These are phyloP conservation scores for Beta corolliflora DNA, from an alignment of 179 eudicot genomes.

Conservation along the genomic window DNA sequence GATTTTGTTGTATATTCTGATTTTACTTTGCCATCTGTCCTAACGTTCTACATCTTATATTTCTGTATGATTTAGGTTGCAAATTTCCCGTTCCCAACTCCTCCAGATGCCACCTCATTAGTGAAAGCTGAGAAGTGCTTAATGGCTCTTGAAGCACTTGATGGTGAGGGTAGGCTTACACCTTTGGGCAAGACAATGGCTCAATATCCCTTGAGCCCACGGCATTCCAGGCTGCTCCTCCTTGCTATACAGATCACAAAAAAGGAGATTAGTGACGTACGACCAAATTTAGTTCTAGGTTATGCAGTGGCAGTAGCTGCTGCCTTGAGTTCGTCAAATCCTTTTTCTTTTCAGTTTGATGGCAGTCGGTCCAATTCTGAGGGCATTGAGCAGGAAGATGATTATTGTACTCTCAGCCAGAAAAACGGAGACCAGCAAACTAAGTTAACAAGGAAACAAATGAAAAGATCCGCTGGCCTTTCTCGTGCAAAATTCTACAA, in stretches of 20 bases:
- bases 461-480: conserved; percentile 54
- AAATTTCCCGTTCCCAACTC: conserved; percentile 92
- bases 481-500: conserved; percentile 69
- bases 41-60: conserved; percentile 3
- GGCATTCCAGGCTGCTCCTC: conserved; percentile 86
- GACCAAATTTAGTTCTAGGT: conserved; percentile 64
- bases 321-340: conserved; percentile 78
- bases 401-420: conserved; percentile 15
- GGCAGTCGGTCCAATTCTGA: conserved; percentile 38
- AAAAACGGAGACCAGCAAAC: conserved; percentile 33
- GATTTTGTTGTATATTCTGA: neutral
- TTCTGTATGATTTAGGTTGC: conserved; percentile 51
- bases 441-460: conserved; percentile 46
- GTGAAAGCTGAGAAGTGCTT: conserved; percentile 74
- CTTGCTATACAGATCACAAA: conserved; percentile 63
- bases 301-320: conserved; percentile 88
- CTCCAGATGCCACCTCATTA: conserved; percentile 61
- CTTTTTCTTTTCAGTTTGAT: conserved; percentile 67
- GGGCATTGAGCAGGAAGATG: conserved; percentile 30
- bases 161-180: conserved; percentile 67
- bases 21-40: conserved; percentile 1
- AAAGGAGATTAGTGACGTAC: conserved; percentile 35
- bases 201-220: conserved; percentile 85
- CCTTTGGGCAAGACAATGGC: conserved; percentile 86
- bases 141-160: conserved; percentile 83